A percentile compares a stretch with the other conserved stretches of the same genome.
phyloP scores from a whole-genome alignment of 2,329 filamentous ascomycete species.

The Sporothrix globosa region DNA sequence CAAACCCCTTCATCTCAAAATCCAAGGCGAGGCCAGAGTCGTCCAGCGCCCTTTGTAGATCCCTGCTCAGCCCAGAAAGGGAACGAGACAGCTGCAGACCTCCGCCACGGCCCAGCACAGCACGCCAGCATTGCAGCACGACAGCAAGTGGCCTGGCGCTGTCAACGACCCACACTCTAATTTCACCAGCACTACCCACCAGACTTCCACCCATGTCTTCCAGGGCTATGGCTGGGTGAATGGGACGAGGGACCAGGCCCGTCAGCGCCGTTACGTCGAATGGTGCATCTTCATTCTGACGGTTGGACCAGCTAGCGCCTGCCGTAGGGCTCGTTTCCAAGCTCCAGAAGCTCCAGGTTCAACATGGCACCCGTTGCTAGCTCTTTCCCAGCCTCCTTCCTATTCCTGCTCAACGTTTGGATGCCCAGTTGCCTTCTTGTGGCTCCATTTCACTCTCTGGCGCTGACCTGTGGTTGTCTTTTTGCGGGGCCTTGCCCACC shows the following conservation, averaged over 20 bases:
- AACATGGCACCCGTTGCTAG: not conserved
- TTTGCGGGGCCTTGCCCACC: slow-evolving; percentile 19
- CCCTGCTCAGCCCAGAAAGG: slow-evolving; percentile 9
- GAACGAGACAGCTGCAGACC: not conserved
- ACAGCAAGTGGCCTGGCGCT: not conserved
- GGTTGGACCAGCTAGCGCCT: not conserved
- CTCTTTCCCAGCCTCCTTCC: not conserved
- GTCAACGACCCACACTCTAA: slow-evolving; percentile 15
- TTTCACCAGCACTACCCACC: slow-evolving; percentile 26
- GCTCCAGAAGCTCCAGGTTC: not conserved
- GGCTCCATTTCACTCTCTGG: not conserved
- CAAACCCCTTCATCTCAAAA: slow-evolving; percentile 19
- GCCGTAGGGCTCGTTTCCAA: slow-evolving; percentile 18
- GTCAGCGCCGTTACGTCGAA: not conserved
- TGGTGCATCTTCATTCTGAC: not conserved
- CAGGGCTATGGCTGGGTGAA: slow-evolving; percentile 13
- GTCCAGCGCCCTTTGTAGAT: not conserved
- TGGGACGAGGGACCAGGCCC: not conserved
- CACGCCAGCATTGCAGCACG: not conserved
- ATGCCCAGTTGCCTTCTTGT: not conserved
- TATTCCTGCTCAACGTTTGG: not conserved
- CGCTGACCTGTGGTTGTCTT: not conserved
- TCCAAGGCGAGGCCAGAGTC: not conserved
- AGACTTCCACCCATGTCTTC: not conserved
- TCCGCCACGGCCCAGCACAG: not conserved